phyloP scores from a whole-genome alignment of 2,329 filamentous ascomycete genomes.

The Cladophialophora immunda region DNA sequence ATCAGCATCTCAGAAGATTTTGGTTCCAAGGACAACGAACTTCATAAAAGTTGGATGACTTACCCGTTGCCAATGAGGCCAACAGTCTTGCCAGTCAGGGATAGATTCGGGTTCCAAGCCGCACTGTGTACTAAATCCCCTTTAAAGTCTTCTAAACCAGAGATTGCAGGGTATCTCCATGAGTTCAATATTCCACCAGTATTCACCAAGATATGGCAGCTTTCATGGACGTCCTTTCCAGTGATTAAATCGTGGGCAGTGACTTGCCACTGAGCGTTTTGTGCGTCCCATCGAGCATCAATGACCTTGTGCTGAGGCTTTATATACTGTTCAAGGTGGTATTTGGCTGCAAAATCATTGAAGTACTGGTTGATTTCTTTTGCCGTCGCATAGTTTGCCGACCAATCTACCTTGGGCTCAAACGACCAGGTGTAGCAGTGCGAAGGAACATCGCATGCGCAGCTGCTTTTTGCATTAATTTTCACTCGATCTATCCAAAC shows the following conservation, averaged over 20 bases:
- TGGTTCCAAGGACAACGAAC: not conserved
- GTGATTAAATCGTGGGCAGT: conserved; percentile 14
- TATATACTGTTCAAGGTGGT: conserved; percentile 69
- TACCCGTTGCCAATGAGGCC: conserved; percentile 43
- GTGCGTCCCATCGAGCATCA: conserved; percentile 20
- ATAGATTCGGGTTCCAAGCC: conserved; percentile 45
- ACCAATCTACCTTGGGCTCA: conserved; percentile 73
- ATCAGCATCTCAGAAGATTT: too few species aligned
- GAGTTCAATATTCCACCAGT: conserved; percentile 67
- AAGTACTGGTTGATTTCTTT: conserved; percentile 74
- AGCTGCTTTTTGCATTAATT: too few species aligned
- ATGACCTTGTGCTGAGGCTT: conserved; percentile 43
- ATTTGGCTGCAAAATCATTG: conserved; percentile 68
- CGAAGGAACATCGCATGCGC: conserved; percentile 31
- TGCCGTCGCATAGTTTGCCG: conserved; percentile 72
- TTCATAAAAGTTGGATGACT: not conserved
- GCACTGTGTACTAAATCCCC: conserved; percentile 43
- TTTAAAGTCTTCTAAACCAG: conserved; percentile 41
- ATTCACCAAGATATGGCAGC: conserved; percentile 53
- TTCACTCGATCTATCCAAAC: too few species aligned
- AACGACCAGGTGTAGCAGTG: conserved; percentile 77
- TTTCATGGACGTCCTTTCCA: conserved; percentile 23
- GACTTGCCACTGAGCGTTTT: conserved; percentile 17
- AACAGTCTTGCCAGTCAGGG: conserved; percentile 41
- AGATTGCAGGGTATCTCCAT: conserved; percentile 51